These are phyloP conservation scores for Fonsecaea pedrosoi DNA, from an alignment of 2,329 filamentous ascomycete species.

Conservation along the genomic window DNA sequence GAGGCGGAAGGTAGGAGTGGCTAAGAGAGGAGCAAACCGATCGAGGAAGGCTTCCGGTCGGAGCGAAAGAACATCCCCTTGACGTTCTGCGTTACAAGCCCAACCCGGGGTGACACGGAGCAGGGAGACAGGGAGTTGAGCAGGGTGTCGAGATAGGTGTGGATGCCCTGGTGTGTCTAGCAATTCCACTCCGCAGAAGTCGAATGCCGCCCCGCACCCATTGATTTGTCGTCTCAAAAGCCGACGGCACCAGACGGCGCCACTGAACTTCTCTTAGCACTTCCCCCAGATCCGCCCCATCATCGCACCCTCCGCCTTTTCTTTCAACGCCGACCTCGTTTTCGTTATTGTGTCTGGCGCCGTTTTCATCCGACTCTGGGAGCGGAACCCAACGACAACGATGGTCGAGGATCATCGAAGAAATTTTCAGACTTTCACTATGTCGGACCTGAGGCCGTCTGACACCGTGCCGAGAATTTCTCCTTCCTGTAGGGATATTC, in stretches of 20 bases:
- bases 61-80: background rate
- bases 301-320: background rate
- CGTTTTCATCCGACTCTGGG: slow-evolving; percentile 4
- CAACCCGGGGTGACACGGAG: slow-evolving; percentile 1
- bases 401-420: background rate
- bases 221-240: slow-evolving; percentile 14
- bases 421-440: background rate
- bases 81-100: background rate
- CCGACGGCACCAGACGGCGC: slow-evolving; percentile 6
- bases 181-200: background rate
- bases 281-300: background rate
- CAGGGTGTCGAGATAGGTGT: background rate
- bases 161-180: background rate
- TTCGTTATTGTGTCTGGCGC: background rate
- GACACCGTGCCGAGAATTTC: background rate
- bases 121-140: background rate
- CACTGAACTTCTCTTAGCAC: background rate
- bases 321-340: background rate
- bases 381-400: background rate
- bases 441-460: background rate
- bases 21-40: background rate
- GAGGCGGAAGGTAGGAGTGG: background rate
- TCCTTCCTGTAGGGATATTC: background rate
- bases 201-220: background rate
- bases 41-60: background rate